phyloP scores from a whole-genome alignment of 2,329 filamentous ascomycete species.

The Raffaelea arxii region DNA sequence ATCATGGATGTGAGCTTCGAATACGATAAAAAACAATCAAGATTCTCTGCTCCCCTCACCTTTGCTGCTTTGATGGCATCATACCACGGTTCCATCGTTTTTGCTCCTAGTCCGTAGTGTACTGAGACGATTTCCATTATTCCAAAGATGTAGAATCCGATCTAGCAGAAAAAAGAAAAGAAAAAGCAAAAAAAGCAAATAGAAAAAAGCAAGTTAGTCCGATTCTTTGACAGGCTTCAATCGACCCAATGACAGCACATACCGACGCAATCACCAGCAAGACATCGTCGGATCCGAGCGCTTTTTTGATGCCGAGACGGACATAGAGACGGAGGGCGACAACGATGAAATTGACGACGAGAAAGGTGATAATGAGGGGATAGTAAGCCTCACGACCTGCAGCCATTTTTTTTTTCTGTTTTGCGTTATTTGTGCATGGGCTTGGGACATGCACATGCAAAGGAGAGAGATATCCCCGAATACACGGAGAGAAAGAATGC shows the following conservation, averaged over 20 bases:
- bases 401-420: too few species aligned
- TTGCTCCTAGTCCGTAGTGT: slow-evolving; percentile 5
- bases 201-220: too few species aligned
- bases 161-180: neutral
- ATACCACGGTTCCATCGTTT: neutral
- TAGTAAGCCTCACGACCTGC: slow-evolving; percentile 5
- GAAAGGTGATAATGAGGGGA: slow-evolving; percentile 7
- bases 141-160: slow-evolving; percentile 4
- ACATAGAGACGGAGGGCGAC: slow-evolving; percentile 3
- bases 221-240: too few species aligned
- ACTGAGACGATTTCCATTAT: slow-evolving; percentile 3
- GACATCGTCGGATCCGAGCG: slow-evolving; percentile 5
- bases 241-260: neutral
- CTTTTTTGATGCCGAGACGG: neutral
- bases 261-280: slow-evolving; percentile 4
- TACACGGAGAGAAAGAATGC: too few species aligned
- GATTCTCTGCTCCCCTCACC: too few species aligned
- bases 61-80: slow-evolving; percentile 3
- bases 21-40: too few species aligned
- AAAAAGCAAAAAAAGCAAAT: too few species aligned
- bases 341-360: slow-evolving; percentile 4
- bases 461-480: too few species aligned
- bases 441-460: too few species aligned
- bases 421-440: too few species aligned
- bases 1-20: too few species aligned